Evolutionary conservation across 257 asterid species (phyloP).

Genomic region (Forsythia suspensa): DNA sequence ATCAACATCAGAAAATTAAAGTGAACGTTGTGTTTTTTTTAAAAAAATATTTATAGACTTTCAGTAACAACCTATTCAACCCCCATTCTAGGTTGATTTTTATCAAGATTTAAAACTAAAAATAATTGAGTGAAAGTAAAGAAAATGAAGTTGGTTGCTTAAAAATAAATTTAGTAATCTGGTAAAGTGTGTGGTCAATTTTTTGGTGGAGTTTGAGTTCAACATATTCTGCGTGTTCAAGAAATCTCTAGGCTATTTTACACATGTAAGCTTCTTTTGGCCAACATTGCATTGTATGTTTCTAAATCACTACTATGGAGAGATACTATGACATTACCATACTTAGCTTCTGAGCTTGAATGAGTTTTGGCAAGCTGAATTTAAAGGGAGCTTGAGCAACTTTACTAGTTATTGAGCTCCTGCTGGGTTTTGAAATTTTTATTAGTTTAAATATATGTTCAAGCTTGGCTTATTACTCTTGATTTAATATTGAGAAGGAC

Average conservation of each 20-base stretch:
- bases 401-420: too few relatives aligned
- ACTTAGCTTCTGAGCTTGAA: not conserved
- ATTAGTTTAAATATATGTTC: too few relatives aligned
- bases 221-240: not conserved
- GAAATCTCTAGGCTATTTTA: not conserved
- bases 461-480: too few relatives aligned
- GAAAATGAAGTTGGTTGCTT: not conserved
- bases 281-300: not conserved
- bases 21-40: too few relatives aligned
- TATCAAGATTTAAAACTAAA: too few relatives aligned
- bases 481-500: too few relatives aligned
- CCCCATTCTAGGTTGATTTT: too few relatives aligned
- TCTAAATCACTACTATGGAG: not conserved
- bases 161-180: not conserved
- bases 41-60: too few relatives aligned
- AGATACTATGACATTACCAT: not conserved
- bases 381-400: too few relatives aligned
- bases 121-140: not conserved
- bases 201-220: not conserved
- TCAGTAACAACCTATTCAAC: too few relatives aligned
- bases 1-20: too few relatives aligned
- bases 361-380: not conserved
- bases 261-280: not conserved
- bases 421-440: too few relatives aligned
- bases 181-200: not conserved